Evolutionary conservation across 192 early-diverging fungal genomes (phyloP).

Genomic region (Gryganskiella cystojenkinii): DNA sequence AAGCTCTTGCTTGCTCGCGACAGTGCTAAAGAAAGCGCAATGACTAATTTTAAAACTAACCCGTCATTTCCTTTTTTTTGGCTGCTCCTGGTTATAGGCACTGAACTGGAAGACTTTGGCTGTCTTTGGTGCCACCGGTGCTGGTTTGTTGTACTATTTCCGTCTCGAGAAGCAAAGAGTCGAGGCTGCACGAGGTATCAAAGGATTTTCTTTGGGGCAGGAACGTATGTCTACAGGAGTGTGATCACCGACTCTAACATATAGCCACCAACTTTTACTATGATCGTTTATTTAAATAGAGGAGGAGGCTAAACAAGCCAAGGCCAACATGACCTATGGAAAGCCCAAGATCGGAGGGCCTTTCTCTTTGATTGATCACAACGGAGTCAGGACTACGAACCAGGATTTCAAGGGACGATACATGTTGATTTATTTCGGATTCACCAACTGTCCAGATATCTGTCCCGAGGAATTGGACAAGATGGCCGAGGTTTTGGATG

Average conservation of each 20-base stretch:
- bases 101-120: constrained; percentile 62
- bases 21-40: not conserved
- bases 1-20: not conserved
- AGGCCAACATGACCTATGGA: constrained; percentile 61
- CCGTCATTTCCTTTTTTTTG: not conserved
- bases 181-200: constrained; percentile 54
- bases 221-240: not conserved
- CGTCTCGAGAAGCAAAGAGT: constrained; percentile 69
- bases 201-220: not conserved
- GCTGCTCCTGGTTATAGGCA: constrained; percentile 18
- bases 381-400: constrained; percentile 78
- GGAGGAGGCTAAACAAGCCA: constrained; percentile 46
- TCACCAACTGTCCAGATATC: constrained; percentile 99
- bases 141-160: constrained; percentile 72
- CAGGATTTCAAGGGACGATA: constrained; percentile 85
- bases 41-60: too few relatives aligned
- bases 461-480: constrained; percentile 99
- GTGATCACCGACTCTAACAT: not conserved
- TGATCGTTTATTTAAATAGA: constrained; percentile 7
- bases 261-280: not conserved
- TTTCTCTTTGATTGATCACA: constrained; percentile 86
- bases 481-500: constrained; percentile 90
- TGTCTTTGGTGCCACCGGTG: constrained; percentile 68
- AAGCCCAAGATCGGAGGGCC: constrained; percentile 93
- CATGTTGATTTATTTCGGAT: constrained; percentile 98